phyloP scores from a whole-genome alignment of 2,329 filamentous ascomycete species.

The Sarocladium brachiariae region DNA sequence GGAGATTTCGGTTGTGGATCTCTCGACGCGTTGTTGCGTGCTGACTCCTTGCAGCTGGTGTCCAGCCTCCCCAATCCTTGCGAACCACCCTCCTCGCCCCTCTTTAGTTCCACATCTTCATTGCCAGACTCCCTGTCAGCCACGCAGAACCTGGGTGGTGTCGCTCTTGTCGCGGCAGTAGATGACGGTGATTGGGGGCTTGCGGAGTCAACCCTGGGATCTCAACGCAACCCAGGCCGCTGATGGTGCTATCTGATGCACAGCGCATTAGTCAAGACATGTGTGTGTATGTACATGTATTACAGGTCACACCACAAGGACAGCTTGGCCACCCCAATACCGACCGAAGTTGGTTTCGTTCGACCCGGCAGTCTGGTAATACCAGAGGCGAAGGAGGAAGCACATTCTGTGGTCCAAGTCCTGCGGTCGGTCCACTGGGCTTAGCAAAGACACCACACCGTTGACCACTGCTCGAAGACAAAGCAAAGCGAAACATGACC shows the following conservation, averaged over 20 bases:
- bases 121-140: not conserved
- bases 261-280: too few species aligned
- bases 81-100: not conserved
- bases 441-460: too few species aligned
- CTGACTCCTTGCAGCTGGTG: constrained; percentile 5
- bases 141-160: not conserved
- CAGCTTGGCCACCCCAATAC: too few species aligned
- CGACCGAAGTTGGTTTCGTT: constrained; percentile 4
- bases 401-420: not conserved
- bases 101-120: not conserved
- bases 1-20: constrained; percentile 3
- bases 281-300: too few species aligned
- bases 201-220: not conserved
- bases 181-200: not conserved
- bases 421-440: too few species aligned
- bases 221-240: not conserved
- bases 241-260: not conserved
- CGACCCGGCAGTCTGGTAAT: constrained; percentile 8
- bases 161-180: not conserved
- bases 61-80: constrained; percentile 3
- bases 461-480: not conserved
- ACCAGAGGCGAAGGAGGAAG: not conserved
- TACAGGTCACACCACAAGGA: too few species aligned
- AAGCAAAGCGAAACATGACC: not conserved
- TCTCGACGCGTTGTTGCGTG: not conserved